Base-by-base conservation (phyloP, 1,284 basidiomycete species). In the Sporisorium reilianum region DNA sequence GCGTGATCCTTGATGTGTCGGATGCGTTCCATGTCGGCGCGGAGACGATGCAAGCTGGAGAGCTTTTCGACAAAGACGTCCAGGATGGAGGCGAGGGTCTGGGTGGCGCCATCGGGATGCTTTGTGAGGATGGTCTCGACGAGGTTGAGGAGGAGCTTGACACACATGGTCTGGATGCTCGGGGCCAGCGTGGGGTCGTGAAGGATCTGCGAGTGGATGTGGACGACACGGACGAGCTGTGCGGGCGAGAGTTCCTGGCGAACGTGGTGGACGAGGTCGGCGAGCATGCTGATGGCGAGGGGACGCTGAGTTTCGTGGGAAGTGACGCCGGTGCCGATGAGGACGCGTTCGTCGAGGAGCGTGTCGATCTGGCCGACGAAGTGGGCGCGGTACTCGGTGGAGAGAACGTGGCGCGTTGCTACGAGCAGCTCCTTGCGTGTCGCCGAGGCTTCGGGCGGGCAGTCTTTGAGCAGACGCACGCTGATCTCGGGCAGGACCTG, bases 221-320 rank as follows among this genome's bases (percentile, higher is more conserved):
- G 90, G 30, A 96, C 90, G 68, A 97, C 90, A 10, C 90, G 90
- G 16, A 90, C 88, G 25, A 99, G 88, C 84, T 98, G 95, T 18
- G 89, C 86, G 6, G 91, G 87, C 2, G 90, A 90, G 23, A 99
- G 90, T 44, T 99, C 95, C 55, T 88, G 88, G 55, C 94, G 91
- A 58, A 96, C 89, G 82, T 97, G 94, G 83, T 97, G 95, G 60
- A 98, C 91, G 22, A 99, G 88, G 85, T 99, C 97, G 41, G 95
- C 94, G 1, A 97, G 90, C 70, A 94, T 92, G 71, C 91, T 92
- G 85, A 94, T 96, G 2, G 93, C 92, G 32, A 91, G 89, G 1
- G 93, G 90, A 59, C 94, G 93, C 70, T 59, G 64, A 38, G 91
- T 90, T 85, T 99, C 97, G 78, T 92, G 90, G 66, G 92, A 92